Conservation (phyloP, 2,329 filamentous ascomycete genomes). For the Onygenales sp. region DNA sequence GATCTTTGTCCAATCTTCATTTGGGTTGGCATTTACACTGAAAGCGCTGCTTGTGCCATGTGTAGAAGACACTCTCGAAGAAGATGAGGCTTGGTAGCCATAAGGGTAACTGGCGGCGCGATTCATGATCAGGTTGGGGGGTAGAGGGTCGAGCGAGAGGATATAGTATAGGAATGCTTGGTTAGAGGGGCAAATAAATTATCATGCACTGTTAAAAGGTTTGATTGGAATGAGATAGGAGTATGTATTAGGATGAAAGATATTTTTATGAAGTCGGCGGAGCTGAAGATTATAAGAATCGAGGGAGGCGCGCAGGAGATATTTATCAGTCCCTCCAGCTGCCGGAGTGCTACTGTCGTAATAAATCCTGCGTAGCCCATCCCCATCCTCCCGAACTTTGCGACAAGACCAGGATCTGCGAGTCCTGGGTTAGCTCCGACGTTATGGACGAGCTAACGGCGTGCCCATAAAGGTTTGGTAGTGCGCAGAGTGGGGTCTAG, state of each 20-base stretch:
- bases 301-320: neutral
- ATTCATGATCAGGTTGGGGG: conserved; percentile 17
- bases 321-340: neutral
- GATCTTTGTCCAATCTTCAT: conserved; percentile 99
- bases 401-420: too few species aligned
- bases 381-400: neutral
- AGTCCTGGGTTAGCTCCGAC: too few species aligned
- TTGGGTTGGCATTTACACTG: conserved; percentile 85
- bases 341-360: neutral
- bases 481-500: too few species aligned
- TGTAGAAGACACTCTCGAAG: conserved; percentile 56
- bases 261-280: neutral
- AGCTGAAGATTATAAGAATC: neutral
- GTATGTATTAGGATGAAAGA: neutral
- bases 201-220: neutral
- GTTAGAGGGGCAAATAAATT: neutral
- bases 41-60: conserved; percentile 88
- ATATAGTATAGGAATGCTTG: neutral
- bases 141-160: conserved; percentile 3
- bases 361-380: neutral
- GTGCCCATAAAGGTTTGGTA: too few species aligned
- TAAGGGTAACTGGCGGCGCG: conserved; percentile 18
- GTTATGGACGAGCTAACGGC: too few species aligned
- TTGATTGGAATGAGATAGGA: neutral
- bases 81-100: conserved; percentile 11